Base-by-base conservation (phyloP, 805 yeast genomes). In the Hemisphaericaspora nanyangensis region DNA sequence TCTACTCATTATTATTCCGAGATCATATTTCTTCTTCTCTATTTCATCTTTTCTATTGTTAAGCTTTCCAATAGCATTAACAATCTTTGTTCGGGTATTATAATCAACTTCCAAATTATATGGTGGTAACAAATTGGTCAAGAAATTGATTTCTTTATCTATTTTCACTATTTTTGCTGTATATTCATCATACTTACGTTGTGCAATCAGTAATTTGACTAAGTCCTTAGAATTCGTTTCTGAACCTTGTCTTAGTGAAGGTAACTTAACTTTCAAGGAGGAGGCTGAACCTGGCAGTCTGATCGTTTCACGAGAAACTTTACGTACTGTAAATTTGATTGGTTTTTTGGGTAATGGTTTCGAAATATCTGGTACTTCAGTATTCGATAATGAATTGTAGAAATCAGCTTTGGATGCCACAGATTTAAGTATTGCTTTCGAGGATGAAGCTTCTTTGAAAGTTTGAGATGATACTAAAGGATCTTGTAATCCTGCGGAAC, bases 91-190 rank as follows among this genome's bases (percentile, higher is more conserved):
- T 35, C 73, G 51, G 8, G 73, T 67, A 15, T 59, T 58, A 37
- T 68, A 68, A 45, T 68, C 73, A 12, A 68, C 50, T 41, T 68
- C 73, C 18, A 67, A 71, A 39, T 66, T 67, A 46, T 56, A 63
- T 1, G 74, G 74, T 2, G 74, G 74, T 29, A 68, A 62, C 27
- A 68, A 55, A 30, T 59, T 61, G 16, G 56, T 45, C 42, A 68
- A 60, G 42, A 67, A 68, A 12, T 47, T 50, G 17, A 68, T 59
- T 39, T 68, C 74, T 50, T 68, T 67, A 13, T 64, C 52, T 33
- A 68, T 66, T 42, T 68, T 68, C 19, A 40, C 52, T n/a, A 65
- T 59, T 25, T 61, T 51, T 22, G 46, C 47, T 17, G 45, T 53
- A 37, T 58, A 62, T 41, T 50, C 57, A 35, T 67, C 70, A 42